phyloP scores from a whole-genome alignment of 192 early-diverging fungal genomes.

The Chytriomyces hyalinus region DNA sequence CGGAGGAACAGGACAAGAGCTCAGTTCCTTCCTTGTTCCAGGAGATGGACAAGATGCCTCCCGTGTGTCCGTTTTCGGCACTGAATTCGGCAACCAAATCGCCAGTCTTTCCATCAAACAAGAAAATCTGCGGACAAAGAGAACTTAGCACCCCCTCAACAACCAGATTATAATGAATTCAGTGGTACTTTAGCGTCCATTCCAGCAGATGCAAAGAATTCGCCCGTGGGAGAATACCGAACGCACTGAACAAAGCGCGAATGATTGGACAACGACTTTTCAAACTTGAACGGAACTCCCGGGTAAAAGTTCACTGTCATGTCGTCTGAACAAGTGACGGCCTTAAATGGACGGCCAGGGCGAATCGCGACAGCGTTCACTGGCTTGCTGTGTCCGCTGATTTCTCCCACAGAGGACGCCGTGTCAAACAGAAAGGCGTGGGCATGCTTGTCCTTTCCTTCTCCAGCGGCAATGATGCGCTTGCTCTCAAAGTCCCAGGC shows the following conservation, averaged over 20 bases:
- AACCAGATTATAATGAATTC: neutral
- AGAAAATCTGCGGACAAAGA: slow-evolving; percentile 61
- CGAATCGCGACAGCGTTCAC: slow-evolving; percentile 89
- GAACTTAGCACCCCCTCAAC: neutral
- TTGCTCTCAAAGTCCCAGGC: slow-evolving; percentile 96
- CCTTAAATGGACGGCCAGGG: slow-evolving; percentile 88
- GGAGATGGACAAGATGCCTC: slow-evolving; percentile 80
- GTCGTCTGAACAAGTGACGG: slow-evolving; percentile 92
- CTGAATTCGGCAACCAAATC: slow-evolving; percentile 57
- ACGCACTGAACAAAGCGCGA: slow-evolving; percentile 91
- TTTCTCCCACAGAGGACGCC: slow-evolving; percentile 87
- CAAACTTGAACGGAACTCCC: slow-evolving; percentile 89
- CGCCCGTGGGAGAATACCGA: slow-evolving; percentile 78
- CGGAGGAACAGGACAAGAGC: slow-evolving; percentile 83
- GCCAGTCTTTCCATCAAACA: slow-evolving; percentile 93
- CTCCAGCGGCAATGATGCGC: slow-evolving; percentile 94
- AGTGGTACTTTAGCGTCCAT: slow-evolving; percentile 76
- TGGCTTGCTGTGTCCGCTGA: slow-evolving; percentile 86
- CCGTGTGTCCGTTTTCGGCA: slow-evolving; percentile 64
- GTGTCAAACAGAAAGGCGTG: slow-evolving; percentile 60
- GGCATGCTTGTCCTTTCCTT: slow-evolving; percentile 80
- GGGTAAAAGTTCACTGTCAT: slow-evolving; percentile 85
- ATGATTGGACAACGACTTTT: slow-evolving; percentile 75
- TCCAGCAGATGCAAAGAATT: slow-evolving; percentile 82
- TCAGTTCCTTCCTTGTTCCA: slow-evolving; percentile 84